Percentiles rank a stretch among this genome's conserved stretches.
Evolutionary conservation across 2,329 filamentous ascomycete genomes (phyloP).

Genomic region (Rutstroemia sp.): DNA sequence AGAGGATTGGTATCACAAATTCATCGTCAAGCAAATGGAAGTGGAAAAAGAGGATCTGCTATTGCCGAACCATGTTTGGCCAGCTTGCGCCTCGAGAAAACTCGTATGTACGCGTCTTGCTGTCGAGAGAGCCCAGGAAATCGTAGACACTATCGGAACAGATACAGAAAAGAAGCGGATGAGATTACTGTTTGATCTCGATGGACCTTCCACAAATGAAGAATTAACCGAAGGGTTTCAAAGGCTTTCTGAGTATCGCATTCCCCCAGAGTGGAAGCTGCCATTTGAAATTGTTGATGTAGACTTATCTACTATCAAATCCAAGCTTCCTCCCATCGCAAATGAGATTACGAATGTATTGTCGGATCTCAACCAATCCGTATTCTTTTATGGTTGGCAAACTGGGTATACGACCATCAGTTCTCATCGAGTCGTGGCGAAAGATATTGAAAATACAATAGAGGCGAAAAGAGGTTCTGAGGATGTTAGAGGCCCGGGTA

Average conservation of each 20-base stretch:
- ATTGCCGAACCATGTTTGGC: conserved; percentile 53
- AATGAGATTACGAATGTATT: conserved; percentile 39
- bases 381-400: conserved; percentile 62
- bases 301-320: conserved; percentile 31
- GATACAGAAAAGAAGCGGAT: conserved; percentile 48
- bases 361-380: conserved; percentile 55
- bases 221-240: conserved; percentile 32
- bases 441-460: conserved; percentile 51
- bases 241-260: conserved; percentile 43
- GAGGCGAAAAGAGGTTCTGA: conserved; percentile 41
- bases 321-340: conserved; percentile 38
- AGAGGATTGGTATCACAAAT: conserved; percentile 28
- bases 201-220: conserved; percentile 16
- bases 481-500: conserved; percentile 46
- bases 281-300: conserved; percentile 49
- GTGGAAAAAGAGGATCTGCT: conserved; percentile 53
- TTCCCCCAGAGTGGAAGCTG: conserved; percentile 47
- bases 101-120: conserved; percentile 58
- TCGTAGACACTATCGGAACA: conserved; percentile 54
- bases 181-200: conserved; percentile 42
- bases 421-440: conserved; percentile 57
- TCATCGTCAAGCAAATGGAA: conserved; percentile 45
- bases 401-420: conserved; percentile 53
- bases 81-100: conserved; percentile 43
- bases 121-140: conserved; percentile 54